Base-by-base conservation (phyloP, 495 filamentous ascomycete genomes). In the Beverwykella pulmonaria region DNA sequence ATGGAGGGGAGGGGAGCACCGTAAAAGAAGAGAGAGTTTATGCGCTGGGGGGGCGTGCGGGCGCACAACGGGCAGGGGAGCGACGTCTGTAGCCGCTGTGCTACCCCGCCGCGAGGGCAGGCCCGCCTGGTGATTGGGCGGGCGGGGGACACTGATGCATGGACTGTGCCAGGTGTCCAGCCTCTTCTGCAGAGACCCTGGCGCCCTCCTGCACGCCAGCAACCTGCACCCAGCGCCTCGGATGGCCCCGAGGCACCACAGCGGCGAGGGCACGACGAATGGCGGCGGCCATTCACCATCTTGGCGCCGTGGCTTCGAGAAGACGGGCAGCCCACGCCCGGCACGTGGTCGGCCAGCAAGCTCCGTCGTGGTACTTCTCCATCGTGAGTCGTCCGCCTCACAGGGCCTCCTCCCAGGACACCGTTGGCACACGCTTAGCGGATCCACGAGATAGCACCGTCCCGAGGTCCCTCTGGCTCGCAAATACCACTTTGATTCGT, bases 1-100 rank as follows among this genome's bases (percentile, higher is more conserved):
- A 19, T 9, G 27, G 26, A 39, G 65, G 39, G 36, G 67, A 58
- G 60, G 61, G 34, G 17, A 57, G 50, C 53, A 44, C 65, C 59
- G 65, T 63, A 63, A 60, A 69, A 48, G 56, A 26, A 68, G 39
- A 25, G 17, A 5, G 19, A 25, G 54, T 58, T 69, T 65, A 69
- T 69, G 67, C 67, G 61, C 67, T 48, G 50, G 29, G 26, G 27
- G 34, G 30, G 5, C 19, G 22, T 32, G 59, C 25, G 7, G n/a
- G 53, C 25, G 26, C 17, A 7, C 17, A 6, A 19, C 48, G 48
- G 48, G 19, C 48, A 52, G 48, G 22, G 22, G 17, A 1, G 32
- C 19, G 48, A 10, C 0, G 15, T 6, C 17, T 41, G 61, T 63
- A 63, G 59, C 29, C 59, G 59, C 59, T 54, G 59, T 30, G 14